A percentile compares a stretch with the other conserved stretches of the same genome.
phyloP scores from a whole-genome alignment of 2,329 filamentous ascomycete species.

The Zopfia rhizophila region DNA sequence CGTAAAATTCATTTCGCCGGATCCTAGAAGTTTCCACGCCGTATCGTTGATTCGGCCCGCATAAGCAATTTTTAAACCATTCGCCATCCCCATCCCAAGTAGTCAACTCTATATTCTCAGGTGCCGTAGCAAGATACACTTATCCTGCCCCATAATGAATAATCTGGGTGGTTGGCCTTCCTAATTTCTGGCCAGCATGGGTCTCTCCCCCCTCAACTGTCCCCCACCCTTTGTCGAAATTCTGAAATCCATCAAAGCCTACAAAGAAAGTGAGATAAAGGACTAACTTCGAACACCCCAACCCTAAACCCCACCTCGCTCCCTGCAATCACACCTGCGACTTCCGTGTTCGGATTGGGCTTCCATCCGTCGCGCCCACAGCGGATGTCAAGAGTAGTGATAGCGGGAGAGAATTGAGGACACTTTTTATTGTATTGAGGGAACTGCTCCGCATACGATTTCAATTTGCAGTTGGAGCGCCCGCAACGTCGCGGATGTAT shows the following conservation, averaged over 20 bases:
- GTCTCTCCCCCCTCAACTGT: no score
- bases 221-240: no score
- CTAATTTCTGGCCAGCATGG: no score
- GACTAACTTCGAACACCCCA: no score
- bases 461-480: constrained; percentile 5
- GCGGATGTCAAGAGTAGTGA: constrained; percentile 20
- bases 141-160: constrained; percentile 28
- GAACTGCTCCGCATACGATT: no score
- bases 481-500: constrained; percentile 30
- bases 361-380: constrained; percentile 10
- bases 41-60: constrained; percentile 14
- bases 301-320: constrained; percentile 1
- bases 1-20: constrained; percentile 27
- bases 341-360: not conserved
- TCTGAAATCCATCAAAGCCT: no score
- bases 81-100: constrained; percentile 28
- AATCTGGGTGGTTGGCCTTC: constrained; percentile 10
- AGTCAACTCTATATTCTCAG: constrained; percentile 9
- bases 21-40: constrained; percentile 14
- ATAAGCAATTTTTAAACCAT: constrained; percentile 32
- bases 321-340: not conserved
- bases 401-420: constrained; percentile 21
- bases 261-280: no score
- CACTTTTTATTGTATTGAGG: constrained; percentile 20
- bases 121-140: constrained; percentile 27